A percentile compares a stretch with the other conserved stretches of the same genome.
Conservation (phyloP, 164 flowering plant species). For the Magnolia changhungtana region DNA sequence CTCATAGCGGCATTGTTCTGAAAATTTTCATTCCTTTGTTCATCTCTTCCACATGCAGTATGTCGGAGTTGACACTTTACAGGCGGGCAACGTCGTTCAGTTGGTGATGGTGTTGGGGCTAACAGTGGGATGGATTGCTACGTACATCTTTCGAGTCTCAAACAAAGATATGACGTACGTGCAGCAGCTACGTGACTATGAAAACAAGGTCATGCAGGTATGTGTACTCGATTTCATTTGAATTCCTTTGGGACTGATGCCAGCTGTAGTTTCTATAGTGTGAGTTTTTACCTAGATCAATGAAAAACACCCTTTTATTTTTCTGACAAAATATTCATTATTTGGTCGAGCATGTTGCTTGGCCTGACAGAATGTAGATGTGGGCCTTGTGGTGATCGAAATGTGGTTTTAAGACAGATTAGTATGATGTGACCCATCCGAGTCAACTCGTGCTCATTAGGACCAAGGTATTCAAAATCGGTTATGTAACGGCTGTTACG, state of each 20-base stretch:
- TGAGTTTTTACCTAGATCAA: not conserved
- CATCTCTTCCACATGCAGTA: conserved; percentile 40
- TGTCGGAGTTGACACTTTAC: conserved; percentile 80
- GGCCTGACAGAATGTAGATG: too few relatives aligned
- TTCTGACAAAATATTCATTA: not conserved
- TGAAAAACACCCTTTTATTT: not conserved
- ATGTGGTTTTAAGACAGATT: too few relatives aligned
- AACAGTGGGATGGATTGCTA: conserved; percentile 90
- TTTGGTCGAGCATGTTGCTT: not conserved
- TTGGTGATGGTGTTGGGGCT: conserved; percentile 81
- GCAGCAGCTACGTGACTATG: conserved; percentile 87
- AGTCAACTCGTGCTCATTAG: too few relatives aligned
- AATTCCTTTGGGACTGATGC: not conserved
- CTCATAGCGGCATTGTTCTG: not conserved
- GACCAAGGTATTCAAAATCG: too few relatives aligned
- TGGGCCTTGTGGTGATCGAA: too few relatives aligned
- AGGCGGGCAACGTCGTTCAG: conserved; percentile 96
- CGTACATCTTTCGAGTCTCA: conserved; percentile 85
- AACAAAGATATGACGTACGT: conserved; percentile 98
- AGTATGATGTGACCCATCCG: too few relatives aligned
- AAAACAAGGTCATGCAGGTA: conserved; percentile 90
- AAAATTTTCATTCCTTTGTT: not conserved
- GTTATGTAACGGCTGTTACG: too few relatives aligned
- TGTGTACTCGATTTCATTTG: not conserved
- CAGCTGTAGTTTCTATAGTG: not conserved